These are phyloP conservation scores for Tricholoma matsutake DNA, from an alignment of 768 basidiomycete species.

Conservation along the genomic window DNA sequence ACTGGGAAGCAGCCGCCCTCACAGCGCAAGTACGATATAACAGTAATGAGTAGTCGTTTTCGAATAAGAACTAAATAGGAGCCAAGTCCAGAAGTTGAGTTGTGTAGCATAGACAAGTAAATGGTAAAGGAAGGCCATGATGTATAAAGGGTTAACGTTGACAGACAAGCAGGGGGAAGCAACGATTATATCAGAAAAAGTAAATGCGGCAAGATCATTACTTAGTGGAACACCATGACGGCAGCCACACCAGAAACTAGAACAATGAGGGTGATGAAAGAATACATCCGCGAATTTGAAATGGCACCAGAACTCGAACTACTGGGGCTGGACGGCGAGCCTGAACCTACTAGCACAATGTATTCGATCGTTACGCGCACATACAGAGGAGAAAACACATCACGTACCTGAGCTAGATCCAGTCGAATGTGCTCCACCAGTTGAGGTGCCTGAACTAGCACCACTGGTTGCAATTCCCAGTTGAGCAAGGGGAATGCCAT, in stretches of 20 bases:
- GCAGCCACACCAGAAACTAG: constrained; percentile 21
- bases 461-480: constrained; percentile 22
- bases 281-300: constrained; percentile 13
- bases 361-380: neutral
- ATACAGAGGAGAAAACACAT: neutral
- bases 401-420: constrained; percentile 12
- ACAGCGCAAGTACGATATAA: no score
- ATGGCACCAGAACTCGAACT: constrained; percentile 2
- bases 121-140: neutral
- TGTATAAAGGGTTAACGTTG: neutral
- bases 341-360: constrained; percentile 1
- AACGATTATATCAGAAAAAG: neutral
- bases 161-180: neutral
- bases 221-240: constrained; percentile 20
- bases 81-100: neutral
- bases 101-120: neutral
- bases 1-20: no score
- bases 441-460: constrained; percentile 12
- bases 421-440: constrained; percentile 10
- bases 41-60: no score
- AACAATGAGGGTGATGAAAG: constrained; percentile 15
- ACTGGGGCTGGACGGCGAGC: neutral
- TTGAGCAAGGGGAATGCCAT: constrained; percentile 32
- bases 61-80: neutral
- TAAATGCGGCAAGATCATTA: neutral